Conservation (phyloP, 1,284 basidiomycete species). For the Naganishia sp. region DNA sequence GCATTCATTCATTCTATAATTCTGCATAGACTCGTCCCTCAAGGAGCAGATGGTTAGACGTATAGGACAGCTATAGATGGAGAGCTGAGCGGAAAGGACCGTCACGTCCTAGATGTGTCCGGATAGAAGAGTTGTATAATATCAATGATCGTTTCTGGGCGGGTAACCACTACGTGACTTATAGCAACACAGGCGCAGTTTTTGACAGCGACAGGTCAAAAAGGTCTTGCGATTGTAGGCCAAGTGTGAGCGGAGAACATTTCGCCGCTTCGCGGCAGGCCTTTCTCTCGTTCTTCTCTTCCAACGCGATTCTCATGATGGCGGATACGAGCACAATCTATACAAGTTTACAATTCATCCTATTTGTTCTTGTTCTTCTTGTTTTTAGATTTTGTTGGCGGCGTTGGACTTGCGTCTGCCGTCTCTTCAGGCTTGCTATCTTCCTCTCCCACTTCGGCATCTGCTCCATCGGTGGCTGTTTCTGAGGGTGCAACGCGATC, state of each 20-base stretch:
- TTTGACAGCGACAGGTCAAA: too few relatives aligned
- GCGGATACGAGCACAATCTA: conserved; percentile 4
- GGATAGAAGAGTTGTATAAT: conserved; percentile 16
- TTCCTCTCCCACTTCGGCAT: conserved; percentile 14
- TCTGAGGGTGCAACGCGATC: not conserved
- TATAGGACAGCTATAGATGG: conserved; percentile 59
- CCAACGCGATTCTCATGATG: conserved; percentile 1
- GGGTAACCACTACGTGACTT: not conserved
- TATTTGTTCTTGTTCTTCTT: conserved; percentile 40
- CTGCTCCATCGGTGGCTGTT: not conserved
- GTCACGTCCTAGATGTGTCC: not conserved
- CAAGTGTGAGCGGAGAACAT: too few relatives aligned
- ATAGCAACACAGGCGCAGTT: too few relatives aligned
- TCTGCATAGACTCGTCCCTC: conserved; percentile 69
- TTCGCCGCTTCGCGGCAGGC: too few relatives aligned
- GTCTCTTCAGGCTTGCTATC: conserved; percentile 13
- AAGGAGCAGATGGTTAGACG: conserved; percentile 73
- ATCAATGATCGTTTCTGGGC: not conserved
- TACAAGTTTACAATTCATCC: conserved; percentile 12
- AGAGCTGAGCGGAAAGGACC: not conserved
- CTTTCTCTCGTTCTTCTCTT: too few relatives aligned
- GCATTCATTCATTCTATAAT: not conserved
- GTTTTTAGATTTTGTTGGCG: conserved; percentile 31
- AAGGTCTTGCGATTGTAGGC: too few relatives aligned
- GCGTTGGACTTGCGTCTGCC: conserved; percentile 20